Evolutionary conservation across 2,329 filamentous ascomycete genomes (phyloP), one percentile per base, ranked within the genome.

Genomic region (Aspergillus niger): DNA sequence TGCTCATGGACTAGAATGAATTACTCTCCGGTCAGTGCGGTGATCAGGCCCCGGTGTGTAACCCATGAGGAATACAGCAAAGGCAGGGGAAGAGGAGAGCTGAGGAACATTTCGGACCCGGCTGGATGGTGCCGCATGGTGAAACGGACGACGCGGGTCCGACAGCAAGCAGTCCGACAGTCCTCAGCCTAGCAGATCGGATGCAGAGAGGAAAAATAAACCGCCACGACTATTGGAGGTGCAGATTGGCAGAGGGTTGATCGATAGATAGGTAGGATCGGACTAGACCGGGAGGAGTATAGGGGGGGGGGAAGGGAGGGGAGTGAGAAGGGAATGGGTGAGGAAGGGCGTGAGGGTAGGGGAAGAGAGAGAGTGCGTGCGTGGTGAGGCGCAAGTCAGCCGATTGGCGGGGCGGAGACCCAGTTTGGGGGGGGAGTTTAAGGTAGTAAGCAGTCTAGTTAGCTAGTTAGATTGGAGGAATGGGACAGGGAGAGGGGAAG

Each of bases 361-460:
- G 13, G 4, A 3, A 43, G 39, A 10, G 7, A 22, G 22, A 13
- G 17, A 43, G 39, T 5, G 28, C 11, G 8, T 30, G 28, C 11
- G 28, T 30, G 47, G 47, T 6, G 15, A 50, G 47, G 24, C 53
- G 53, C 41, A 47, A 55, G 44, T 55, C 53, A 55, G 26, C 53
- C 53, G 53, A 55, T 55, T 55, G 53, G 53, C 13, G 6, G 39
- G 8, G 15, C 11, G 5, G 32, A 36, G 11, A 36, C 11, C 32
- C 32, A 36, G 32, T 36, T 36, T 30, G 28, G 32, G 32, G 11
- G 30, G 32, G 32, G 11, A 4, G 11, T 36, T 36, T 10, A 36
- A 36, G 11, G 32, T 36, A 36, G 32, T 36, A 36, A 36, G 32
- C 10, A 36, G 32, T 36, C 32, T 13, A 5, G 5, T 36, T 36